Base-by-base conservation (phyloP, 1,284 basidiomycete species). In the Marasmius oreades region DNA sequence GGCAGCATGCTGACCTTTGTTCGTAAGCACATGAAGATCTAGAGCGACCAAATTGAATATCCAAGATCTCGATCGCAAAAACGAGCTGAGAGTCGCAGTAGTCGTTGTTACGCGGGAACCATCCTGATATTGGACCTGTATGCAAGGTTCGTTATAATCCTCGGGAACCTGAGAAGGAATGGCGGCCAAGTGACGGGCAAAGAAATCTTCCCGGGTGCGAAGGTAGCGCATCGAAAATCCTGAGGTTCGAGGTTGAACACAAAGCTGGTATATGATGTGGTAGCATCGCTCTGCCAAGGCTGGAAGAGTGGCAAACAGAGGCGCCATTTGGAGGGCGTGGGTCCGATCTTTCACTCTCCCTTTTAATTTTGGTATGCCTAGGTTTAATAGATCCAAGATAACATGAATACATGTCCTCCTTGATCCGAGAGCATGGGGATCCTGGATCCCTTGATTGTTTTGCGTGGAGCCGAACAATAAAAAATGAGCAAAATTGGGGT, bases 401-500 rank as follows among this genome's bases (percentile, higher is more conserved):
- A 92, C 82, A 65, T 97, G 92, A 5, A 95, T 79, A 59, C 88
- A 91, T 1, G 90, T 89, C 51, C 81, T 77, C 34, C 80, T 80
- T 0, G 87, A 81, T 34, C 86, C 84, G 1, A 91, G 77, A 1
- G 90, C 87, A 61, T 86, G 82, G 0, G 89, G 88, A 65, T 90
- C 89, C 66, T 90, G 85, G 44, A 92, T 85, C 59, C 79, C 81
- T 59, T 80, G 77, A 47, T 83, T 77, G 45, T 71, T 71, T 36
- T 75, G 74, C 44, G 73, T 71, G 2, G 78, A 71, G 1, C 88
- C 91, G 67, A 95, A 92, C 5, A 99, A 80, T 8, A 99, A 75
- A 70, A 94, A 91, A 73, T 98, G 94, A 0, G 91, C 90, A 34
- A 98, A 68, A 64, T 96, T 98, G 14, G 95, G 93, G 57, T 87